phyloP scores from a whole-genome alignment of 345 rosid genomes.

The Crucihimalaya himalaica region DNA sequence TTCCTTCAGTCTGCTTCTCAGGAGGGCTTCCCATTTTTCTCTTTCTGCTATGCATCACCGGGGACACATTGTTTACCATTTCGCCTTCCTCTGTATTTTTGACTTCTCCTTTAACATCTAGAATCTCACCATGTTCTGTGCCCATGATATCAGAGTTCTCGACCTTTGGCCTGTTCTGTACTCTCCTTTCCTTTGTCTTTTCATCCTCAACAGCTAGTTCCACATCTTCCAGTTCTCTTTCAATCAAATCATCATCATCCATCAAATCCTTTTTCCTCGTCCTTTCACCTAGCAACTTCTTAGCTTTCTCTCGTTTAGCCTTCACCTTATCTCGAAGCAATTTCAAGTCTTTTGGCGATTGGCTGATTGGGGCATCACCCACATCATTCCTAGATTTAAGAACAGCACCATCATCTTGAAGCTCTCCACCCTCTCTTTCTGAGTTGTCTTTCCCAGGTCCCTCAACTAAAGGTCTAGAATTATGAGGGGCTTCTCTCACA shows the following conservation, averaged over 20 bases:
- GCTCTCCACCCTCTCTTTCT: conserved; percentile 56
- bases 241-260: conserved; percentile 92
- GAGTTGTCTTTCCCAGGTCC: conserved; percentile 49
- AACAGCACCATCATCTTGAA: conserved; percentile 51
- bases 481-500: conserved; percentile 46
- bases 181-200: conserved; percentile 53
- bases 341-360: conserved; percentile 77
- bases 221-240: conserved; percentile 78
- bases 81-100: conserved; percentile 63
- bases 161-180: conserved; percentile 49
- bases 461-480: conserved; percentile 46
- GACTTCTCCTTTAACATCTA: conserved; percentile 41
- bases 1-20: conserved; percentile 53
- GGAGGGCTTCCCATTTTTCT: conserved; percentile 70
- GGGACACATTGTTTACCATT: conserved; percentile 56
- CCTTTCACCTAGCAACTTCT: conserved; percentile 68
- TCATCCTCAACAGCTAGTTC: conserved; percentile 70
- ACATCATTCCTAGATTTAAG: conserved; percentile 48
- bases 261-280: conserved; percentile 59
- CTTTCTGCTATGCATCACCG: conserved; percentile 56
- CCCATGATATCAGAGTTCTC: conserved; percentile 38
- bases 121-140: conserved; percentile 40
- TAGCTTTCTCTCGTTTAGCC: conserved; percentile 68
- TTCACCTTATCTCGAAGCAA: conserved; percentile 73
- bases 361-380: conserved; percentile 62